Evolutionary conservation across 1,284 basidiomycete genomes (phyloP).

Genomic region (Heterobasidion occidentale): DNA sequence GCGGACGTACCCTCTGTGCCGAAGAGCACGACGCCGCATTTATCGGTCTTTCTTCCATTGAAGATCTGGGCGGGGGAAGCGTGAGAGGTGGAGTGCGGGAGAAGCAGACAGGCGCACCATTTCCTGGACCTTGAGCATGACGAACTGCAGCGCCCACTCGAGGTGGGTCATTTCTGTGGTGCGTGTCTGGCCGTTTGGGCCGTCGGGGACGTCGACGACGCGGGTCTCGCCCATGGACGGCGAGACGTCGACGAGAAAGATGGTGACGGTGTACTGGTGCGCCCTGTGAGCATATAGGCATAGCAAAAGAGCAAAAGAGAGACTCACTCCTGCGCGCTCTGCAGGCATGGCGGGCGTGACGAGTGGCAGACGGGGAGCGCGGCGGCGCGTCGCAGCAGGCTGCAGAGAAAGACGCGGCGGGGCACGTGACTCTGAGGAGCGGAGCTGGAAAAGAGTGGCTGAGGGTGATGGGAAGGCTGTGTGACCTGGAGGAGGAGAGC

Average conservation of each 20-base stretch:
- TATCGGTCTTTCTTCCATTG: constrained; percentile 85
- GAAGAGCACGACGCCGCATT: constrained; percentile 80
- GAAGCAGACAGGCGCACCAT: constrained; percentile 47
- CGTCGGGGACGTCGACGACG: constrained; percentile 47
- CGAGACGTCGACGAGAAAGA: constrained; percentile 85
- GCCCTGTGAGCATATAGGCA: neutral
- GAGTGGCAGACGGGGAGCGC: constrained; percentile 16
- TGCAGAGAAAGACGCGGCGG: too few species aligned
- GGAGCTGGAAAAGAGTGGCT: neutral
- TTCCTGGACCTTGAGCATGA: constrained; percentile 83
- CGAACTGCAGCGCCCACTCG: constrained; percentile 77
- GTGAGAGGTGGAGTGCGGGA: neutral
- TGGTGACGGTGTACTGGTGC: constrained; percentile 67
- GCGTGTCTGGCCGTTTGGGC: constrained; percentile 41
- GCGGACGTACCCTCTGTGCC: constrained; percentile 61
- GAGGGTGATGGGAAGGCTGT: neutral
- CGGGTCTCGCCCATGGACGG: constrained; percentile 72
- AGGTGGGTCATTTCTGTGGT: constrained; percentile 65
- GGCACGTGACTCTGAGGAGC: constrained; percentile 5
- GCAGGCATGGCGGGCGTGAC: constrained; percentile 43
- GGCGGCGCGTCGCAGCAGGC: constrained; percentile 7
- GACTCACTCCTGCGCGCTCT: constrained; percentile 64
- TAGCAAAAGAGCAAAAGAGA: too few species aligned
- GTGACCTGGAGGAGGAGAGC: neutral
- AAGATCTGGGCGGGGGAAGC: constrained; percentile 53